Evolutionary conservation across 1,284 basidiomycete species (phyloP).

Genomic region (Microbotryum violaceum): DNA sequence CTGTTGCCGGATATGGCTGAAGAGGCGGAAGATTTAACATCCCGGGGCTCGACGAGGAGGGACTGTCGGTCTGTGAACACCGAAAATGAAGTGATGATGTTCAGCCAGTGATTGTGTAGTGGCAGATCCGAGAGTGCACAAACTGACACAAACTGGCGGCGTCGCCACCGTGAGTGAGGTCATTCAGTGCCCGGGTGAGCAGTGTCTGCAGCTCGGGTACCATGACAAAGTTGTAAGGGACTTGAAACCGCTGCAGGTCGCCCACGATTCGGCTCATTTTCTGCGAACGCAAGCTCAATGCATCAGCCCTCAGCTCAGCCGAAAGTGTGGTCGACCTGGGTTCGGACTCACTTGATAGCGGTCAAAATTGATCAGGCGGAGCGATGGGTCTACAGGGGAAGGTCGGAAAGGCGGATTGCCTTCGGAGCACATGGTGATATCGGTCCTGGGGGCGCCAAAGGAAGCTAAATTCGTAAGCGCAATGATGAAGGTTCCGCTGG

Average conservation of each 20-base stretch:
- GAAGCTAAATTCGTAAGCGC: constrained; percentile 11
- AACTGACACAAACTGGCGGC: constrained; percentile 21
- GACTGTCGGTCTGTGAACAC: constrained; percentile 19
- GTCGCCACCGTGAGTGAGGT: constrained; percentile 22
- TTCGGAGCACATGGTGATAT: constrained; percentile 79
- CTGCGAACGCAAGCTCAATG: constrained; percentile 35
- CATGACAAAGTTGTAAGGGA: constrained; percentile 68
- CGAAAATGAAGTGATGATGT: neutral
- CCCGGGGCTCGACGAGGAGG: constrained; percentile 25
- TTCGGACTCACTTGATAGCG: constrained; percentile 56
- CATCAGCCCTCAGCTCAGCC: no score
- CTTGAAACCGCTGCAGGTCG: constrained; percentile 89
- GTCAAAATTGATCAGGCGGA: constrained; percentile 89
- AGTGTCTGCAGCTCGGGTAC: constrained; percentile 77
- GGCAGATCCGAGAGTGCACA: neutral
- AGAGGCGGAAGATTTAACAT: neutral
- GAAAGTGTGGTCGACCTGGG: no score
- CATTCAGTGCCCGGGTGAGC: constrained; percentile 42
- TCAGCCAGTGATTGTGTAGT: no score
- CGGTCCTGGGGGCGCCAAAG: constrained; percentile 57
- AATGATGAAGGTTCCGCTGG: neutral
- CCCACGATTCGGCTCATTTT: constrained; percentile 81
- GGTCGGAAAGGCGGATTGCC: constrained; percentile 81
- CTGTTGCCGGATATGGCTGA: constrained; percentile 5
- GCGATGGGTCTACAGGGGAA: constrained; percentile 59